Percentiles rank a stretch among this genome's conserved stretches.
phyloP scores from a whole-genome alignment of 2,329 filamentous ascomycete genomes.

The Cordyceps javanica region DNA sequence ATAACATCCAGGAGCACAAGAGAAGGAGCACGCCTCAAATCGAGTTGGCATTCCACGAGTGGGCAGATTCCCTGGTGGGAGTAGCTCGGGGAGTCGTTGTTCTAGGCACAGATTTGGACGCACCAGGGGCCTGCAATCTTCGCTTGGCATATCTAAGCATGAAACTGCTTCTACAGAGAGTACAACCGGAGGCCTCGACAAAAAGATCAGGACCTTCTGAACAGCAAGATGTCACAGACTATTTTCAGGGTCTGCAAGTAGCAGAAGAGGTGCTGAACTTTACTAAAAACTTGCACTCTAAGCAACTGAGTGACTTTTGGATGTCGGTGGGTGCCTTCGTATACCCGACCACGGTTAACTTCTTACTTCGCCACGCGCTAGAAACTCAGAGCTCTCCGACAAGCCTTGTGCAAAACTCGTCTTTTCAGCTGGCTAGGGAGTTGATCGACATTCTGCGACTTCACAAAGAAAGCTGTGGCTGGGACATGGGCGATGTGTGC shows the following conservation, averaged over 20 bases:
- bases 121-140: slow-evolving; percentile 43
- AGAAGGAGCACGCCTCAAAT: slow-evolving; percentile 24
- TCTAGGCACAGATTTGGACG: slow-evolving; percentile 33
- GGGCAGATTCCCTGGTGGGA: slow-evolving; percentile 37
- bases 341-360: slow-evolving; percentile 43
- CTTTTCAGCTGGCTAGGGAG: slow-evolving; percentile 36
- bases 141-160: slow-evolving; percentile 44
- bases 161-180: slow-evolving; percentile 39
- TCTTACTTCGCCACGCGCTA: slow-evolving; percentile 42
- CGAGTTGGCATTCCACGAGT: slow-evolving; percentile 34
- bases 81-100: slow-evolving; percentile 34
- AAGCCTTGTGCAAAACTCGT: slow-evolving; percentile 30
- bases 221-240: slow-evolving; percentile 24
- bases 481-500: slow-evolving; percentile 47
- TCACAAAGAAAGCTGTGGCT: slow-evolving; percentile 33
- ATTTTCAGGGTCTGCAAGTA: slow-evolving; percentile 36
- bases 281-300: slow-evolving; percentile 37
- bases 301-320: slow-evolving; percentile 44
- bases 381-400: slow-evolving; percentile 33
- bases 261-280: slow-evolving; percentile 44
- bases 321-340: slow-evolving; percentile 40
- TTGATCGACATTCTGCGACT: slow-evolving; percentile 33
- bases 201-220: slow-evolving; percentile 18
- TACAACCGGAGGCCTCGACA: slow-evolving; percentile 39
- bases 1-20: slow-evolving; percentile 25